Base-by-base conservation (phyloP, 2,329 filamentous ascomycete genomes). In the Plenodomus lindquistii region DNA sequence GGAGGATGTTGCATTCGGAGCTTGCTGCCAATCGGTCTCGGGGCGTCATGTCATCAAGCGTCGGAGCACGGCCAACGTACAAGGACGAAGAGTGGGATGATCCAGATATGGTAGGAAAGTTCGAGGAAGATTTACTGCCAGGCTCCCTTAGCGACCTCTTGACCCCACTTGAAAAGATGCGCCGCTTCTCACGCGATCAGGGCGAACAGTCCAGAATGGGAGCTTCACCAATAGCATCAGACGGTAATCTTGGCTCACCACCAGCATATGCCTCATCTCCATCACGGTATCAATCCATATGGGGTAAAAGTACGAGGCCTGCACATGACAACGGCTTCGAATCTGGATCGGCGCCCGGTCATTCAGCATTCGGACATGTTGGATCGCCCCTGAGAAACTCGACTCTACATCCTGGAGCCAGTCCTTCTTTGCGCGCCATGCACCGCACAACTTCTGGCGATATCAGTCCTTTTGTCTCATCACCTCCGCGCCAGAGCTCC, bases 121-220 rank as follows among this genome's bases (percentile, higher is more conserved):
- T 94, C 62, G 90, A 96, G 70, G 92, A 96, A 65, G 91, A 96
- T 64, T 89, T 94, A 63, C 79, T 97, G 9, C 94, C 93, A 0
- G 88, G 80, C 21, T 83, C 79, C 46, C 70, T 87, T 38, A 82
- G 84, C 54, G 84, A 87, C 62, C 77, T 86, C 13, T 76, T 86
- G 27, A 84, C 81, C 0, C 83, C 83, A 0, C 81, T 85, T 56
- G 82, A 85, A 61, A 80, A 80, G 60, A 78, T 81, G 67, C 77
- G 83, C 38, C 77, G 83, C 16, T 77, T 83, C 43, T 85, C 83
- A 11, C 77, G 82, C 38, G 81, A 80, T 13, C 80, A 82, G 27
- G 75, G 78, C 44, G 81, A 84, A 40, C 66, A 79, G 35, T 77
- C 76, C 20, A 76, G 79, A 0, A 66, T 84, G 22, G 81, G 76